Conservation (phyloP, 2,329 filamentous ascomycete genomes). For the Diaporthe vaccinii region DNA sequence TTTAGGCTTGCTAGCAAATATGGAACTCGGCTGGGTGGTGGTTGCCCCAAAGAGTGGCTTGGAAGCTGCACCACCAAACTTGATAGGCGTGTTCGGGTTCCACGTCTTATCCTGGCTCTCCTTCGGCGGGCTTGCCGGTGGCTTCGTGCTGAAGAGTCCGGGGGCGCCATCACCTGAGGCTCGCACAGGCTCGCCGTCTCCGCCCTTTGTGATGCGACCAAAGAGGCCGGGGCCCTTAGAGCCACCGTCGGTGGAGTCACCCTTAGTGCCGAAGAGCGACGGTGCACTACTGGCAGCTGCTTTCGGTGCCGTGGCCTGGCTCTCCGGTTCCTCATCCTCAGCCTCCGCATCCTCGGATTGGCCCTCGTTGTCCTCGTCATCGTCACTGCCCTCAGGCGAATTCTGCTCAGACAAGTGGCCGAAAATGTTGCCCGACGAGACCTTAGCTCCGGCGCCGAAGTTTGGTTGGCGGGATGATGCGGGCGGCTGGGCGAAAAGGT, state of each 20-base stretch:
- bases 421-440: conserved; percentile 65
- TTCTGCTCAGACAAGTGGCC: conserved; percentile 70
- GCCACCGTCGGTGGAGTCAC: conserved; percentile 57
- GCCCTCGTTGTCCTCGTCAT: conserved; percentile 66
- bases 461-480: conserved; percentile 56
- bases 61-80: conserved; percentile 58
- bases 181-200: conserved; percentile 64
- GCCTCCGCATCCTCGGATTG: conserved; percentile 56
- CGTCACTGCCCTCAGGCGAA: conserved; percentile 67
- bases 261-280: conserved; percentile 52
- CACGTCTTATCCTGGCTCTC: conserved; percentile 59
- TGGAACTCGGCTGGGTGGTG: conserved; percentile 49
- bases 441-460: conserved; percentile 50
- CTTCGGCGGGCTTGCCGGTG: conserved; percentile 61
- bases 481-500: conserved; percentile 48
- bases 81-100: conserved; percentile 66
- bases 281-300: conserved; percentile 58
- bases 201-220: conserved; percentile 66
- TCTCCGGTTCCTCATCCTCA: conserved; percentile 58
- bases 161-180: conserved; percentile 44
- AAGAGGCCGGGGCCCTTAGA: conserved; percentile 66
- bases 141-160: conserved; percentile 51
- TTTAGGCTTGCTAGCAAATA: conserved; percentile 55
- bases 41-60: conserved; percentile 50
- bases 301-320: conserved; percentile 58